phyloP scores from a whole-genome alignment of 1,139 yeast species.

The Debaryomyces sp. region DNA sequence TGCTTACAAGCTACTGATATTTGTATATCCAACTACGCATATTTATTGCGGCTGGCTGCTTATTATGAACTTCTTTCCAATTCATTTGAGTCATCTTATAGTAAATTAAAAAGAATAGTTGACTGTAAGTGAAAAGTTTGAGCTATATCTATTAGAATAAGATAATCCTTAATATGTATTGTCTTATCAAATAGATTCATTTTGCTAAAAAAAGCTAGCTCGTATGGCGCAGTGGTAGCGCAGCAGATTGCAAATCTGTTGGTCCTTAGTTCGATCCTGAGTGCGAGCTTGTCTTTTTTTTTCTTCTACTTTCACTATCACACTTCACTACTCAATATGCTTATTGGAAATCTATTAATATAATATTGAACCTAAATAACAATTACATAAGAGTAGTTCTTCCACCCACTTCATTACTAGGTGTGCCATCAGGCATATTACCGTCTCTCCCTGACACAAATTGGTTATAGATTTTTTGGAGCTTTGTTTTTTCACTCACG shows the following conservation, averaged over 20 bases:
- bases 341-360: not conserved
- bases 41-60: not conserved
- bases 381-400: constrained; percentile 69
- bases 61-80: not conserved
- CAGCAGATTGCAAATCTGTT: constrained; percentile 59
- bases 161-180: not conserved
- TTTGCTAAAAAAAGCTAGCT: constrained; percentile 23
- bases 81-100: not conserved
- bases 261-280: constrained; percentile 57
- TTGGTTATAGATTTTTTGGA: constrained; percentile 65
- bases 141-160: no score
- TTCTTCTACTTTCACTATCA: not conserved
- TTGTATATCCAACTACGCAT: not conserved
- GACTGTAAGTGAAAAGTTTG: not conserved
- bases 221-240: constrained; percentile 60
- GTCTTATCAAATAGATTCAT: not conserved
- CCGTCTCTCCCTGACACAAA: constrained; percentile 85
- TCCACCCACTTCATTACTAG: constrained; percentile 85
- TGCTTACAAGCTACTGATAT: not conserved
- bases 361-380: not conserved
- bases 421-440: constrained; percentile 83
- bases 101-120: not conserved
- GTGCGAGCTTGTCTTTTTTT: constrained; percentile 35
- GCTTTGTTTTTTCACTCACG: constrained; percentile 63
- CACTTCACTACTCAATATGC: not conserved